Conservation (phyloP, 257 asterid genomes). For the Solanum tarapatanum region DNA sequence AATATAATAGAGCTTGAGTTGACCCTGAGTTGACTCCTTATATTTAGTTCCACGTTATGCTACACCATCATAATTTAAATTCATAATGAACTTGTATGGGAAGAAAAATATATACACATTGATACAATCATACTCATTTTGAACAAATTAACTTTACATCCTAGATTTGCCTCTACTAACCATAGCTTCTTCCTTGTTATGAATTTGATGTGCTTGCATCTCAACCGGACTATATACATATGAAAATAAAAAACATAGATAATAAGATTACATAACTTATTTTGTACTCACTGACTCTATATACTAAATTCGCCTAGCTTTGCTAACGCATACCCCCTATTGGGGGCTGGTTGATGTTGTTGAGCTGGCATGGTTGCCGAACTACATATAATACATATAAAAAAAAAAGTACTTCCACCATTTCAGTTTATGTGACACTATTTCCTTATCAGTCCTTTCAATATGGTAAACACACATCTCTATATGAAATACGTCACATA, state of each 20-base stretch:
- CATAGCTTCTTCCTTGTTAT: neutral
- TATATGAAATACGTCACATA: neutral
- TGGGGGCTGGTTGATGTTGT: neutral
- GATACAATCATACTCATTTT: neutral
- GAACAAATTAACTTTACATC: neutral
- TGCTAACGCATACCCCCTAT: neutral
- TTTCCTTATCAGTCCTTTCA: neutral
- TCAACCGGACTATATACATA: neutral
- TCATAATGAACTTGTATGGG: neutral
- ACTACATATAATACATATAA: neutral
- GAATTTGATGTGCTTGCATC: neutral
- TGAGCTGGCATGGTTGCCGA: neutral
- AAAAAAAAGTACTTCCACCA: too few species aligned
- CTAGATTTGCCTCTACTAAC: neutral
- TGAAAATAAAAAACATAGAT: neutral
- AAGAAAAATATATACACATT: neutral
- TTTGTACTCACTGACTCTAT: neutral
- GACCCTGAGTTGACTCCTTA: neutral
- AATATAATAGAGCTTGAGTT: neutral
- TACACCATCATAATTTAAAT: too few species aligned
- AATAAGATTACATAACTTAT: neutral
- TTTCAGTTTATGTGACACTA: neutral
- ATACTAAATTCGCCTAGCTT: neutral
- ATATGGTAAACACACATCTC: neutral
- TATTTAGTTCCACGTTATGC: neutral